phyloP scores from a whole-genome alignment of 2,329 filamentous ascomycete species.

The Allantophomopsis cytisporea region DNA sequence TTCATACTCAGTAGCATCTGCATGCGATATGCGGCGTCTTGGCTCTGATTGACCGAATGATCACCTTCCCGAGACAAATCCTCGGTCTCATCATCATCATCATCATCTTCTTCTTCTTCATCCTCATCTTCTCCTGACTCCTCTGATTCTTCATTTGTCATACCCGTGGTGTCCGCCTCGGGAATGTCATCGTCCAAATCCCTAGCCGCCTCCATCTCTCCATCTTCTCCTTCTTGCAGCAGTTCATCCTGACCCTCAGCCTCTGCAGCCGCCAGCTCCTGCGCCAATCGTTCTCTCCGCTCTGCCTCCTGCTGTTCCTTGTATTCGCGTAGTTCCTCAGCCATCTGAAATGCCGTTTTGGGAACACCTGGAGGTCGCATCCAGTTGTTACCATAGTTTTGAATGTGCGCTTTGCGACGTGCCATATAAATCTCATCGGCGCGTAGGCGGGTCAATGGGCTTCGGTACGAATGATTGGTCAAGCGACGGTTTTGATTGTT shows the following conservation, averaged over 20 bases:
- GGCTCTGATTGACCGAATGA: too few relatives aligned
- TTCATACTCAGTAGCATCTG: background rate
- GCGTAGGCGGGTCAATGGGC: conserved; percentile 54
- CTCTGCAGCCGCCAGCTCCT: conserved; percentile 56
- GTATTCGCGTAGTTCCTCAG: conserved; percentile 79
- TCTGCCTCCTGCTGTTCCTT: conserved; percentile 72
- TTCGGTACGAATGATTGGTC: conserved; percentile 7
- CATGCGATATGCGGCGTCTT: background rate
- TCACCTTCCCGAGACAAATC: conserved; percentile 17
- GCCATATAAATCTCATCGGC: conserved; percentile 67
- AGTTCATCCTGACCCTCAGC: conserved; percentile 24
- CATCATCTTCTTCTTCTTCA: conserved; percentile 21
- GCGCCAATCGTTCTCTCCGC: conserved; percentile 54
- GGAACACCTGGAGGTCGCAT: conserved; percentile 75
- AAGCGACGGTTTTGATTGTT: conserved; percentile 30
- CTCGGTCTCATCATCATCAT: conserved; percentile 21
- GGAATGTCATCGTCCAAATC: conserved; percentile 67
- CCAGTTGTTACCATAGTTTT: conserved; percentile 82
- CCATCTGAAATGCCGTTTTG: conserved; percentile 82
- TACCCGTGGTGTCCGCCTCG: conserved; percentile 31
- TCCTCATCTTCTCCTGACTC: conserved; percentile 22
- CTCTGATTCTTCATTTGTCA: conserved; percentile 28
- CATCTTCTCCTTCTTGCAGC: conserved; percentile 31
- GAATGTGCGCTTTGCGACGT: conserved; percentile 66
- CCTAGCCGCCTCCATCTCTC: conserved; percentile 33